phyloP scores from a whole-genome alignment of 495 filamentous ascomycete species.

The Hypoxylon intermedium region DNA sequence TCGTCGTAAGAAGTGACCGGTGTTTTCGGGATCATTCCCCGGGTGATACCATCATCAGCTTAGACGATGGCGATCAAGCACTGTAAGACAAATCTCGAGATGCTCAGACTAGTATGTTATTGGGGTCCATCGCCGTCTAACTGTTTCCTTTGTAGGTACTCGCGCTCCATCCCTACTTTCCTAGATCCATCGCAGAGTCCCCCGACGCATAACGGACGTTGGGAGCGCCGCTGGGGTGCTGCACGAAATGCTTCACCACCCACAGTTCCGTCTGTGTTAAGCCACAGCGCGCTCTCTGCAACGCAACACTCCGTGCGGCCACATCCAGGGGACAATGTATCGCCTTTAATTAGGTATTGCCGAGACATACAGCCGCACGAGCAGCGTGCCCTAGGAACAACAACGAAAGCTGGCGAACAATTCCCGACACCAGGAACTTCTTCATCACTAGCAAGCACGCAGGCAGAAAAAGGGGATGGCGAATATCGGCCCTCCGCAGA shows the following conservation, averaged over 20 bases:
- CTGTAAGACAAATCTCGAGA: conserved; percentile 14
- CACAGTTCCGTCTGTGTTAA: background rate
- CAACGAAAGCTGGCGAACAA: background rate
- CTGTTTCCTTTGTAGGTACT: conserved; percentile 4
- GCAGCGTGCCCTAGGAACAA: conserved; percentile 16
- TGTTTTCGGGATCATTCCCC: conserved; percentile 32
- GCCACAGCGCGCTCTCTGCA: background rate
- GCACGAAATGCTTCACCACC: background rate
- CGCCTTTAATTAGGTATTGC: conserved; percentile 20
- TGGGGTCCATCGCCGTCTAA: background rate
- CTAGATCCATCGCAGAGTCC: background rate
- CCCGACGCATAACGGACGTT: background rate
- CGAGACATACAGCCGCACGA: conserved; percentile 16
- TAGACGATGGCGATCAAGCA: conserved; percentile 20
- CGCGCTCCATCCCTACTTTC: conserved; percentile 16
- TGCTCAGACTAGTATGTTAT: background rate
- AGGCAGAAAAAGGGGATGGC: background rate
- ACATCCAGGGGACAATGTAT: background rate
- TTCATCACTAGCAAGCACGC: background rate
- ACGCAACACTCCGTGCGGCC: background rate
- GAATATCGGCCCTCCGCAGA: background rate
- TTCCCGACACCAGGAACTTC: background rate
- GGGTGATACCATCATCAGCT: conserved; percentile 15
- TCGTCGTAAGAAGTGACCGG: conserved; percentile 23
- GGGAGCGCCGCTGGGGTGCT: background rate